Evolutionary conservation across 192 early-diverging fungal genomes (phyloP).

Genomic region (Mortierella claussenii): DNA sequence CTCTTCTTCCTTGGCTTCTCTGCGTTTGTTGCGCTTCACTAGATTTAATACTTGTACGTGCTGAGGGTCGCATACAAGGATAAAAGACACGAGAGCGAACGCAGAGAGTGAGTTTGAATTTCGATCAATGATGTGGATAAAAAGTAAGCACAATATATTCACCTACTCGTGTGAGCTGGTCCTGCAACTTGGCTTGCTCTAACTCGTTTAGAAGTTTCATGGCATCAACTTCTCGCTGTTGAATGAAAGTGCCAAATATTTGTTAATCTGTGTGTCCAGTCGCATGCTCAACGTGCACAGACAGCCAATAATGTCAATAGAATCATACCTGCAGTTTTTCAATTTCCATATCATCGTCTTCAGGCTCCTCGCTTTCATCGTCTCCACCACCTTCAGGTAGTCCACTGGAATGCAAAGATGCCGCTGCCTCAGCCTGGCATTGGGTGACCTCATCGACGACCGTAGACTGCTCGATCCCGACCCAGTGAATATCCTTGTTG

Average conservation of each 20-base stretch:
- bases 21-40: conserved; percentile 34
- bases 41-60: conserved; percentile 45
- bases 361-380: conserved; percentile 45
- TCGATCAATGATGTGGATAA: background rate
- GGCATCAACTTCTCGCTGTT: conserved; percentile 30
- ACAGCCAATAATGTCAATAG: background rate
- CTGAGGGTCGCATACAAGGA: conserved; percentile 8
- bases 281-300: no score
- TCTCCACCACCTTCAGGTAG: conserved; percentile 14
- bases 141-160: background rate
- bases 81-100: no score
- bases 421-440: background rate
- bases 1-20: conserved; percentile 30
- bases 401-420: background rate
- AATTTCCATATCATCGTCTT: conserved; percentile 47
- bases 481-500: conserved; percentile 72
- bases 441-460: conserved; percentile 21
- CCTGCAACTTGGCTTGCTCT: conserved; percentile 31
- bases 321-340: conserved; percentile 34
- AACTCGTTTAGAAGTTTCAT: conserved; percentile 20
- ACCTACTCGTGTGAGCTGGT: conserved; percentile 39
- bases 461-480: conserved; percentile 61
- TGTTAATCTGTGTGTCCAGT: no score
- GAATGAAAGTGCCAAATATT: no score
- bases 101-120: no score